Conservation (phyloP, 768 basidiomycete species). For the Tulasnella sp. region DNA sequence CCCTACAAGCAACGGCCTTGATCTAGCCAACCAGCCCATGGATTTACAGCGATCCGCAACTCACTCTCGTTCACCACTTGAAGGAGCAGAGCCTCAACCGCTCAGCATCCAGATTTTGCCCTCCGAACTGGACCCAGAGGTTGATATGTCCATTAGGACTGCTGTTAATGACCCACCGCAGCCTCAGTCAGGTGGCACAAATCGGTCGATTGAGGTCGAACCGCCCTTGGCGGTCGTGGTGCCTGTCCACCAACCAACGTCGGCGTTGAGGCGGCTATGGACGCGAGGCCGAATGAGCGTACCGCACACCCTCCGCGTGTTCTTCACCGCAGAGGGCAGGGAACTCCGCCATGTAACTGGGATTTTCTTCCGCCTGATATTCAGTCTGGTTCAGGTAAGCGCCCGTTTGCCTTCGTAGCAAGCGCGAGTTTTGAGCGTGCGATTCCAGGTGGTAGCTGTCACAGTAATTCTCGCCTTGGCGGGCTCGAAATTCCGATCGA, state of each 20-base stretch:
- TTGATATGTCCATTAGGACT: too few relatives aligned
- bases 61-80: too few relatives aligned
- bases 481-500: slow-evolving; percentile 15
- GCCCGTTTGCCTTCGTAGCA: background rate
- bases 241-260: background rate
- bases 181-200: too few relatives aligned
- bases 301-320: background rate
- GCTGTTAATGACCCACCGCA: too few relatives aligned
- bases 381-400: slow-evolving; percentile 14
- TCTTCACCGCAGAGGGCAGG: slow-evolving; percentile 11
- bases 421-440: background rate
- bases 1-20: too few relatives aligned
- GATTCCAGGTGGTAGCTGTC: slow-evolving; percentile 5
- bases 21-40: too few relatives aligned
- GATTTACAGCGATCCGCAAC: too few relatives aligned
- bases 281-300: background rate
- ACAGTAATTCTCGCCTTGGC: background rate
- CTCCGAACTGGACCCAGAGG: too few relatives aligned
- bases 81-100: too few relatives aligned
- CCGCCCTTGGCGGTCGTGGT: too few relatives aligned
- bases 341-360: background rate
- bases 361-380: background rate
- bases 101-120: too few relatives aligned
- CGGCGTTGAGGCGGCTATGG: background rate
- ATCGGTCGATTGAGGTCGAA: too few relatives aligned